A percentile compares a stretch with the other conserved stretches of the same genome.
phyloP scores from a whole-genome alignment of 2,329 filamentous ascomycete genomes.

The Chaetoscypha palmicola region DNA sequence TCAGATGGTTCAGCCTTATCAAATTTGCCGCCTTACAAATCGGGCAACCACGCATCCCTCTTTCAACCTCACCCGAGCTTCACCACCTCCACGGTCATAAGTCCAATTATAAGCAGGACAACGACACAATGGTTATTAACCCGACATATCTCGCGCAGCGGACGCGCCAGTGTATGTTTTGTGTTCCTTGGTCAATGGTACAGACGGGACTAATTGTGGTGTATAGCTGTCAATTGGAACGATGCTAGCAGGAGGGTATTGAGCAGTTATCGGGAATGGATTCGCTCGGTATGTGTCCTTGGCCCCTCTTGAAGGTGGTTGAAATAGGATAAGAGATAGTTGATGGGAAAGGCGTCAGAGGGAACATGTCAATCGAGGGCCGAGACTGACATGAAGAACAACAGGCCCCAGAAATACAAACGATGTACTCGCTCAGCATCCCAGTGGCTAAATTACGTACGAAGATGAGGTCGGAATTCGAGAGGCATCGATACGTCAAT shows the following conservation, averaged over 20 bases:
- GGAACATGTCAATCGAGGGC: no score
- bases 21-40: conserved; percentile 7
- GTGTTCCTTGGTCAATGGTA: conserved; percentile 5
- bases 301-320: no score
- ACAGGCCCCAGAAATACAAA: conserved; percentile 92
- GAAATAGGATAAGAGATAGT: no score
- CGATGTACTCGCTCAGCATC: conserved; percentile 90
- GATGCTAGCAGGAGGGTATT: conserved; percentile 86
- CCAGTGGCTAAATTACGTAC: conserved; percentile 83
- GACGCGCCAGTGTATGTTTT: conserved; percentile 66
- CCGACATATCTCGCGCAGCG: conserved; percentile 84
- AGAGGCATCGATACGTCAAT: conserved; percentile 87
- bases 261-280: conserved; percentile 88
- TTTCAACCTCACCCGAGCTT: conserved; percentile 19
- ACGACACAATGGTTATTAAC: conserved; percentile 66
- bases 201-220: conserved; percentile 38
- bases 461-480: conserved; percentile 93
- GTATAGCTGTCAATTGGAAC: conserved; percentile 73
- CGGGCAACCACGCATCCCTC: not conserved
- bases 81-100: no score
- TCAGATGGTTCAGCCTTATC: conserved; percentile 17
- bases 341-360: no score
- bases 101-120: conserved; percentile 3
- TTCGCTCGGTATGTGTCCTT: conserved; percentile 83
- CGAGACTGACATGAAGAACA: no score